Evolutionary conservation across 73 alveolate genomes (phyloP).

Genomic region (Paramecium sonneborni): DNA sequence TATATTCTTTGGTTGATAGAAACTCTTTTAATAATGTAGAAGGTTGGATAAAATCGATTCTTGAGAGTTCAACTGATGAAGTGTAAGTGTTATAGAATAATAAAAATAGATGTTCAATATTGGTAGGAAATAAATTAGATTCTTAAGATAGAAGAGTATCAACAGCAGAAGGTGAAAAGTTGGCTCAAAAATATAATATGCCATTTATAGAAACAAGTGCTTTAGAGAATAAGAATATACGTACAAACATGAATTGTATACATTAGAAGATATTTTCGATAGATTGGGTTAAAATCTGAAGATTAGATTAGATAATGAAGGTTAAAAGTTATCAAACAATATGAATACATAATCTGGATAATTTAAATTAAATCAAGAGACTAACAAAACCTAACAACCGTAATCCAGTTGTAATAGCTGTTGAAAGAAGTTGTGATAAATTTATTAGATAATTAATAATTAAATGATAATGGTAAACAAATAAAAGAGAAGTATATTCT

Average conservation of each 20-base stretch:
- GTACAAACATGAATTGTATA: background rate
- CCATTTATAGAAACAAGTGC: slow-evolving; percentile 67
- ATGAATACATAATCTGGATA: background rate
- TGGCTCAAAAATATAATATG: slow-evolving; percentile 62
- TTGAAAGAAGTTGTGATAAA: background rate
- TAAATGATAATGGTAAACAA: no score
- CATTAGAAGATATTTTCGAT: slow-evolving; percentile 4
- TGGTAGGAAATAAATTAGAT: slow-evolving; percentile 75
- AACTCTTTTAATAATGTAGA: slow-evolving; percentile 70
- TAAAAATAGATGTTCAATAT: slow-evolving; percentile 35
- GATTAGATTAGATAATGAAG: slow-evolving; percentile 15
- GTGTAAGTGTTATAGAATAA: background rate
- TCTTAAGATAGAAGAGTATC: slow-evolving; percentile 58
- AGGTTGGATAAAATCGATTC: slow-evolving; percentile 51
- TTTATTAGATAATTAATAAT: no score
- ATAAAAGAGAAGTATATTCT: no score
- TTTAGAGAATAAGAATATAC: slow-evolving; percentile 40
- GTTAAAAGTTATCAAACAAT: background rate
- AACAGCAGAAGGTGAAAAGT: slow-evolving; percentile 61
- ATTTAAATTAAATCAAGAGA: background rate
- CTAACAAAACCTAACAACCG: background rate
- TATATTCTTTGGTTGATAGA: slow-evolving; percentile 79
- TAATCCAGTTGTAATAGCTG: background rate
- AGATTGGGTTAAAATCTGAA: slow-evolving; percentile 18
- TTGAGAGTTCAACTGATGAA: slow-evolving; percentile 50